Percentiles rank a stretch among this genome's conserved stretches.
Conservation (phyloP, 208 protist species). For the Wallacemonas sp. region DNA sequence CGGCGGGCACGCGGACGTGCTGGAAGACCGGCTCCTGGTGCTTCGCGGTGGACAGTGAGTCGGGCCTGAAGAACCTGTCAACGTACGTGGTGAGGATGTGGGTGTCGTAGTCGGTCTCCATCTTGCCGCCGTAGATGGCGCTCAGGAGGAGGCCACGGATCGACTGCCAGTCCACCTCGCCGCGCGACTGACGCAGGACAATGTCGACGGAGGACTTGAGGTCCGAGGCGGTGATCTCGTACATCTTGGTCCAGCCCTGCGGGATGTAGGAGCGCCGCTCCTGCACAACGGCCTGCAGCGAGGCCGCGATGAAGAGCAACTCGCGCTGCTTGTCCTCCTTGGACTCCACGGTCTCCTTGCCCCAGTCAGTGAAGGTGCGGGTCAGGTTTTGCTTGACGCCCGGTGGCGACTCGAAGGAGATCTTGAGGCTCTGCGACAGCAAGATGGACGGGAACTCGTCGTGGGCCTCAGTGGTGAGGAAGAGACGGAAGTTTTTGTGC, state of each 20-base stretch:
- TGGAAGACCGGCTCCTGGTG: slow-evolving; percentile 62
- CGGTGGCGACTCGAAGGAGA: slow-evolving; percentile 96
- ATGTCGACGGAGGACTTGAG: slow-evolving; percentile 92
- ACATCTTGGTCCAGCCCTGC: slow-evolving; percentile 97
- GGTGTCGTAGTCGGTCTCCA: slow-evolving; percentile 95
- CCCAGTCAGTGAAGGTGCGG: slow-evolving; percentile 93
- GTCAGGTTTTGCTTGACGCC: slow-evolving; percentile 95
- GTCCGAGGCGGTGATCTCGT: slow-evolving; percentile 96
- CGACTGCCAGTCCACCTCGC: slow-evolving; percentile 85
- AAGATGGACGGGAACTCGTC: slow-evolving; percentile 94
- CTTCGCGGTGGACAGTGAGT: slow-evolving; percentile 56
- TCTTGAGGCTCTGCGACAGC: slow-evolving; percentile 94
- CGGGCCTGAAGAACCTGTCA: slow-evolving; percentile 85
- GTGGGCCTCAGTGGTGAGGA: slow-evolving; percentile 96
- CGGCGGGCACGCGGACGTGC: slow-evolving; percentile 65
- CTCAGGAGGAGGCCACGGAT: slow-evolving; percentile 94
- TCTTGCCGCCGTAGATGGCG: slow-evolving; percentile 96
- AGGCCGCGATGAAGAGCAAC: slow-evolving; percentile 94
- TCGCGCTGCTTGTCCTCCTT: slow-evolving; percentile 75
- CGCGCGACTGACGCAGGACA: slow-evolving; percentile 70
- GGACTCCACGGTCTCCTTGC: slow-evolving; percentile 49
- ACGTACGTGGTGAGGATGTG: slow-evolving; percentile 93
- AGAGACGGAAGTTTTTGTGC: slow-evolving; percentile 93
- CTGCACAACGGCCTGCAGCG: slow-evolving; percentile 97
- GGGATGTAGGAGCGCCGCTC: slow-evolving; percentile 97